Evolutionary conservation across 208 protist species (phyloP).

Genomic region (Herpetomonas tarakana): DNA sequence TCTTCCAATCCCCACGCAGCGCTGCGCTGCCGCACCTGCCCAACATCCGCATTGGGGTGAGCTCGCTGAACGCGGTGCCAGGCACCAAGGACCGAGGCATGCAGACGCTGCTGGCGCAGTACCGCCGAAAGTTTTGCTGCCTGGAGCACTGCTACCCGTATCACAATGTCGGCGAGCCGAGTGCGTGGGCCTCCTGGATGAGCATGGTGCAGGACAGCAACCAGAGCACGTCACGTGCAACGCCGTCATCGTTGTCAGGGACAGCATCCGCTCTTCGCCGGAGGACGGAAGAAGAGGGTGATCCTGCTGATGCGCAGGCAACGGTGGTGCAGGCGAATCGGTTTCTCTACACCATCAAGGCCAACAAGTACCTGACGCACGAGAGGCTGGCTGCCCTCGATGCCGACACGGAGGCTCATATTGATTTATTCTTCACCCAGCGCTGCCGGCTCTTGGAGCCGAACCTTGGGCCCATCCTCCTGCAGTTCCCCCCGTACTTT

Average conservation of each 20-base stretch:
- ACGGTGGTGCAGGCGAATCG: slow-evolving; percentile 3
- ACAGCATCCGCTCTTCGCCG: not conserved
- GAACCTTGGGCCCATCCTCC: slow-evolving; percentile 55
- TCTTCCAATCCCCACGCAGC: slow-evolving; percentile 30
- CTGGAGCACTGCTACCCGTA: slow-evolving; percentile 84
- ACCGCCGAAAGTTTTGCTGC: slow-evolving; percentile 60
- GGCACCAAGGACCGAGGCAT: slow-evolving; percentile 53
- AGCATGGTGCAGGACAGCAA: slow-evolving; percentile 36
- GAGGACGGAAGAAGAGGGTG: not conserved
- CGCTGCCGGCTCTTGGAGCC: slow-evolving; percentile 38
- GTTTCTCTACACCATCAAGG: slow-evolving; percentile 75
- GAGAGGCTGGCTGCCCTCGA: slow-evolving; percentile 49
- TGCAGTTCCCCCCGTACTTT: slow-evolving; percentile 76
- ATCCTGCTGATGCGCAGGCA: not conserved
- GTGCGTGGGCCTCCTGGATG: slow-evolving; percentile 50
- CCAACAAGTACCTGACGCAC: slow-evolving; percentile 76
- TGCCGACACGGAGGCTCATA: slow-evolving; percentile 32
- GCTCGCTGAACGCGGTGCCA: slow-evolving; percentile 65
- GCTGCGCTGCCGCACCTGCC: slow-evolving; percentile 32
- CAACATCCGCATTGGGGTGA: slow-evolving; percentile 69
- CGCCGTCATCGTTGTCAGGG: not conserved
- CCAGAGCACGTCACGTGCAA: not conserved
- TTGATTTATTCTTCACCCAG: slow-evolving; percentile 44
- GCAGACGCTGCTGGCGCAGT: slow-evolving; percentile 44
- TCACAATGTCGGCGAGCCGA: slow-evolving; percentile 44